Conservation (phyloP, 2,329 filamentous ascomycete genomes). For the Sarocladium strictum region DNA sequence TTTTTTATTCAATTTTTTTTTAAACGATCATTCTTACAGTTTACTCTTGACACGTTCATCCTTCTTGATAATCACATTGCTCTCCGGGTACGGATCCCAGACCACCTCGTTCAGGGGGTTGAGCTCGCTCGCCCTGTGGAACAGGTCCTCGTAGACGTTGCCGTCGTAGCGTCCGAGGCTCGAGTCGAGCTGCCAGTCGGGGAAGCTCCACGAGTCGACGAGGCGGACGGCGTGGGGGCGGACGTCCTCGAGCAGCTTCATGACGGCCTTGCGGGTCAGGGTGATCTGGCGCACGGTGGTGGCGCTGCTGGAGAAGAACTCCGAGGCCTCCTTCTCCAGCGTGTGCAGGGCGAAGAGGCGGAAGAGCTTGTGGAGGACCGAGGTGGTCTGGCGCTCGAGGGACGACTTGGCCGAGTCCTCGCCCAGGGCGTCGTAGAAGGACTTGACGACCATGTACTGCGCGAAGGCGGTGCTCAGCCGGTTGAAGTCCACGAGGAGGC, state of each 20-base stretch:
- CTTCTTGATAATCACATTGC: conserved; percentile 51
- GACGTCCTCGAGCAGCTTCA: conserved; percentile 65
- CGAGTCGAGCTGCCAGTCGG: conserved; percentile 72
- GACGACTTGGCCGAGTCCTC: conserved; percentile 42
- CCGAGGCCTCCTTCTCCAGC: conserved; percentile 60
- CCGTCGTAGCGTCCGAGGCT: conserved; percentile 65
- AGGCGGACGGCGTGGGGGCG: conserved; percentile 66
- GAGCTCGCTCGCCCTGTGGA: conserved; percentile 62
- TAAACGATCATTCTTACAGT: conserved; percentile 31
- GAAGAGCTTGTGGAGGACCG: conserved; percentile 66
- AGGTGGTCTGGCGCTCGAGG: conserved; percentile 51
- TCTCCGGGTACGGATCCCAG: conserved; percentile 64
- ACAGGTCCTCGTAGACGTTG: conserved; percentile 73
- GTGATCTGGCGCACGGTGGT: conserved; percentile 68
- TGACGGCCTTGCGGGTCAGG: conserved; percentile 60
- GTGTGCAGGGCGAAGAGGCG: conserved; percentile 67
- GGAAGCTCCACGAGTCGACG: conserved; percentile 71
- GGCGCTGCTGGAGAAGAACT: conserved; percentile 67
- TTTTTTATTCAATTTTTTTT: too few species aligned
- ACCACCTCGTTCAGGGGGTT: conserved; percentile 69
- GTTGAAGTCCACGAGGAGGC: conserved; percentile 72
- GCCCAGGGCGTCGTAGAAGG: conserved; percentile 47
- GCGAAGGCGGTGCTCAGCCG: conserved; percentile 68
- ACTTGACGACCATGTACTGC: conserved; percentile 73
- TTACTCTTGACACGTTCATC: conserved; percentile 45